Base-by-base conservation (phyloP, 2,329 filamentous ascomycete species). In the Penicillium sp. region DNA sequence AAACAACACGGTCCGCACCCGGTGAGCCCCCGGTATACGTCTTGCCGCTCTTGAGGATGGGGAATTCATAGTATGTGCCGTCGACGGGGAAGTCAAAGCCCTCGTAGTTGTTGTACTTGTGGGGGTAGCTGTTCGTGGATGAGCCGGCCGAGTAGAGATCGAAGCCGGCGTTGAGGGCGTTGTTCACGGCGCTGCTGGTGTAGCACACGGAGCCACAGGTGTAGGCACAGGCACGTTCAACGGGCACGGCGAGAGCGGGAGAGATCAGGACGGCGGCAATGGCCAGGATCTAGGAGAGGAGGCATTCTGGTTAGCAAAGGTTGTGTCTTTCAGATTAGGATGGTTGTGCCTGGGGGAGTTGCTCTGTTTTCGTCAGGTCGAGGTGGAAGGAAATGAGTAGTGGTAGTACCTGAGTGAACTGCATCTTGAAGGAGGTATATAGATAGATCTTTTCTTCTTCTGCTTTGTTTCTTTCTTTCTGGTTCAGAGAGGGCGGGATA, bases 1-100 rank as follows among this genome's bases (percentile, higher is more conserved):
- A 81, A 29, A 85, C 67, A 45, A 86, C 80, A 43, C 84, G 80
- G 62, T 87, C 83, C 13, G 84, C 70, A 34, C 84, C 84, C 1
- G 84, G 84, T 1, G 76, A 78, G 25, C 81, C 80, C 41, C 82
- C 82, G 48, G 62, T 74, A 62, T 82, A 85, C 1, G 76, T 62
- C 1, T 62, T 56, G 18, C 74, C 75, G 27, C 66, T 71, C 11
- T 63, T 67, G 59, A 78, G 54, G 45, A 85, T 73, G 1, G 82
- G 82, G 64, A 83, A 85, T 65, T 85, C 82, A 51, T 82, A 76
- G 62, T 80, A 85, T 0, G 81, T 79, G 0, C 78, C 79, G 3
- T 62, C 53, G 4, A 83, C 75, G 2, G 71, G 55, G 63, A 85
- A 84, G 36, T 71, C 66, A 62, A 85, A 84, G 13, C 78, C 80